These are phyloP conservation scores for Colletotrichum sp. DNA, from an alignment of 2,329 filamentous ascomycete genomes.

Conservation along the genomic window DNA sequence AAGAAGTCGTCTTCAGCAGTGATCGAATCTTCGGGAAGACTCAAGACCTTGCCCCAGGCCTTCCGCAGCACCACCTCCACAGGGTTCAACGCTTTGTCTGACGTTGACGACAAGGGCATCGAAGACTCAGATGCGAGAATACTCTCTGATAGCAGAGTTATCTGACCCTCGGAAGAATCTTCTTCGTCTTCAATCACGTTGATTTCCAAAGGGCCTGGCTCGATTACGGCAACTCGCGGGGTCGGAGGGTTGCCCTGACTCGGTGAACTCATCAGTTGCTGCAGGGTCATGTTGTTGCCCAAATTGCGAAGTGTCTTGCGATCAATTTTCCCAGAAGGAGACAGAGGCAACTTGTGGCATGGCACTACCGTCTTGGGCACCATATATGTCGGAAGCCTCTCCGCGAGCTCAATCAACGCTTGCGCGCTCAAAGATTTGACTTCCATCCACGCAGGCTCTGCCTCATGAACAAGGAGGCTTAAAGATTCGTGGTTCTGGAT, in stretches of 20 bases:
- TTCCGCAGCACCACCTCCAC: background rate
- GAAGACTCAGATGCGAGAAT: background rate
- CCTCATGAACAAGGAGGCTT: background rate
- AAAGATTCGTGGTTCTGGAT: rapidly evolving
- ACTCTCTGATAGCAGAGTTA: background rate
- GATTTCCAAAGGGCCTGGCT: rapidly evolving
- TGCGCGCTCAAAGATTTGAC: background rate
- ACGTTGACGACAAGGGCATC: background rate
- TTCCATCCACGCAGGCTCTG: background rate
- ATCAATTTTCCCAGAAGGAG: slow-evolving; percentile 10
- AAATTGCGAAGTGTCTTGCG: background rate
- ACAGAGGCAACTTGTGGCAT: background rate
- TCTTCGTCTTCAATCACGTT: background rate
- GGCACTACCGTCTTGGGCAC: background rate
- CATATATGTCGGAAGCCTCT: slow-evolving; percentile 14
- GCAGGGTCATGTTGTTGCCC: background rate
- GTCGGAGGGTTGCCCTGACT: background rate
- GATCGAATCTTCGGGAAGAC: slow-evolving; percentile 25
- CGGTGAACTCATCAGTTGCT: background rate
- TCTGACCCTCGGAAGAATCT: background rate
- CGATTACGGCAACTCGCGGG: background rate
- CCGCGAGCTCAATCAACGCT: background rate
- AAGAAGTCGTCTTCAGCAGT: slow-evolving; percentile 32
- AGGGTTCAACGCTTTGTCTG: background rate
- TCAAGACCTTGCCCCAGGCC: slow-evolving; percentile 21